Base-by-base conservation (phyloP, 2,329 filamentous ascomycete genomes). In the Leptographium galeiforme region DNA sequence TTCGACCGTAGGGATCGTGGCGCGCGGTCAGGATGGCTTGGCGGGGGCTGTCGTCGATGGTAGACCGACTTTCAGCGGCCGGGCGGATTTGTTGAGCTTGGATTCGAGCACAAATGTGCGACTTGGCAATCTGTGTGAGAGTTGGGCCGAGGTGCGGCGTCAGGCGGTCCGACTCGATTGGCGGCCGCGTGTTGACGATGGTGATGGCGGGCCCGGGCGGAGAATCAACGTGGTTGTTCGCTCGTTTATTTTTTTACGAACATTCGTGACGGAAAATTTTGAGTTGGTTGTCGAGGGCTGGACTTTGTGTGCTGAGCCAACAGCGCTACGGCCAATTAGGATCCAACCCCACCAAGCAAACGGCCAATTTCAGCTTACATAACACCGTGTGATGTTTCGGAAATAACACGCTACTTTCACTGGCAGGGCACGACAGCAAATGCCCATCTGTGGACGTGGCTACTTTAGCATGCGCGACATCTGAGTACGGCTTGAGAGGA, bases 281-380 rank as follows among this genome's bases (percentile, higher is more conserved):
- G 52, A 53, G 44, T 53, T 55, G 54, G 55, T 56, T 55, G 55
- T 53, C 48, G 57, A 56, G 61, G 59, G 54, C 55, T 55, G 57
- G 46, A 43, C 53, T 56, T 57, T 57, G 41, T 54, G 51, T 40
- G 51, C 39, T 53, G 51, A 19, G 50, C 43, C 32, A 30, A 48
- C 34, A 45, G 12, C 33, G 44, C 44, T 46, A 48, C 18, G 10
- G 33, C 56, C 45, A 54, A 43, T 52, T 48, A 14, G 14, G 11
- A 49, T 43, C 43, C 32, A 53, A 53, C 16, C 50, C 50, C 50
- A 41, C 48, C 48, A 12, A 6, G n/a, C 30, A 39, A 33, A 30
- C 30, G 34, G 34, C 47, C 47, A 49, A 49, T 49, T 30, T 36
- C n/a, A 16, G 34, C 40, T 45, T 51, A 51, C 41, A 36, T 51